Evolutionary conservation across 768 basidiomycete species (phyloP).

Genomic region (Candolleomyces aberdarensis): DNA sequence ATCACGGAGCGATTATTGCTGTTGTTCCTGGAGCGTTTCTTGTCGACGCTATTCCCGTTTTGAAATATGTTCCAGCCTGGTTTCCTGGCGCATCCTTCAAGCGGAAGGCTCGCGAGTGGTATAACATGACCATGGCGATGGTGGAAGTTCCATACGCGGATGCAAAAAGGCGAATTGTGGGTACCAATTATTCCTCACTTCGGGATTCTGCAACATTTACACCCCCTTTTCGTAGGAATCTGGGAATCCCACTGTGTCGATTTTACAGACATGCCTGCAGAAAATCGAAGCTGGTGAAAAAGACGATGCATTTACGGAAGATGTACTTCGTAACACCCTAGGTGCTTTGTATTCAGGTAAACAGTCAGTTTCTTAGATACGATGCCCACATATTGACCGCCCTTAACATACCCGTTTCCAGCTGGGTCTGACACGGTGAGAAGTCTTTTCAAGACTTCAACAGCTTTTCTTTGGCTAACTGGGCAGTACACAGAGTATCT

Average conservation of each 20-base stretch:
- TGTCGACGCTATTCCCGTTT: constrained; percentile 25
- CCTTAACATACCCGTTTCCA: not conserved
- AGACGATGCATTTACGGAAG: constrained; percentile 13
- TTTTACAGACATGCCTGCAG: constrained; percentile 14
- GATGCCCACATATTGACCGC: not conserved
- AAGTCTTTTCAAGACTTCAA: too few species aligned
- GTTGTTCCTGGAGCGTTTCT: constrained; percentile 26
- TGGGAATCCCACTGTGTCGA: constrained; percentile 13
- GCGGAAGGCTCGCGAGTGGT: constrained; percentile 37
- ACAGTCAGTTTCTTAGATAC: not conserved
- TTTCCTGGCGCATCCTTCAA: constrained; percentile 35
- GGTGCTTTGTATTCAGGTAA: constrained; percentile 21
- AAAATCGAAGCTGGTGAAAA: constrained; percentile 7
- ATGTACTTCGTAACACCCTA: constrained; percentile 18
- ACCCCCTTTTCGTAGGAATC: constrained; percentile 6
- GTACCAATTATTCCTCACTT: constrained; percentile 3
- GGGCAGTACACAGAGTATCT: not conserved
- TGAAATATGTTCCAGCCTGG: constrained; percentile 29
- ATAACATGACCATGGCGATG: constrained; percentile 25
- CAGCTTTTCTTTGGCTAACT: too few species aligned
- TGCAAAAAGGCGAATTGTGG: constrained; percentile 29
- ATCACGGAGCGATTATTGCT: constrained; percentile 18
- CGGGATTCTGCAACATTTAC: not conserved
- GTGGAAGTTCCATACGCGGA: constrained; percentile 31
- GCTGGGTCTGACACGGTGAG: constrained; percentile 20